Conservation (phyloP, 1,284 basidiomycete species). For the Earliella scabrosa region DNA sequence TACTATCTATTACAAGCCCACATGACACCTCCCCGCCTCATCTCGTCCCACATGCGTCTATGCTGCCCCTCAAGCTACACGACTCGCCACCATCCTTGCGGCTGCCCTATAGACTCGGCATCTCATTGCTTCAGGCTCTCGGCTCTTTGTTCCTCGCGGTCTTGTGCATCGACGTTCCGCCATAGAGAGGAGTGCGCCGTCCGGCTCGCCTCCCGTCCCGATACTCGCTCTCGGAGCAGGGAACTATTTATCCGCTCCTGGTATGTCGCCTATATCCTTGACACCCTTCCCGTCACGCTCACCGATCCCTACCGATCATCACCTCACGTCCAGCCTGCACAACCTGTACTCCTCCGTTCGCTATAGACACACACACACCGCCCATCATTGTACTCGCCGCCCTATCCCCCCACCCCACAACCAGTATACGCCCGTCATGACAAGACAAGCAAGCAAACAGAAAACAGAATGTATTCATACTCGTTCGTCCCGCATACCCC, state of each 20-base stretch:
- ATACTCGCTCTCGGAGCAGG: background rate
- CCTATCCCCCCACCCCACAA: background rate
- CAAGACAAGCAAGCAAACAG: conserved; percentile 13
- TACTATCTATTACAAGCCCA: conserved; percentile 70
- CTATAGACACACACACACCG: background rate
- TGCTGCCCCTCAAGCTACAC: background rate
- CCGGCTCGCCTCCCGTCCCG: background rate
- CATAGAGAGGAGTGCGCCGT: conserved; percentile 4
- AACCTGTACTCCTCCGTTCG: background rate
- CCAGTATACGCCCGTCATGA: background rate
- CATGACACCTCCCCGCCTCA: conserved; percentile 30
- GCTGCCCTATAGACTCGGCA: conserved; percentile 8
- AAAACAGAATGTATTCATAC: conserved; percentile 12
- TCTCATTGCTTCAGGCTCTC: background rate
- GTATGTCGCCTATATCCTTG: background rate
- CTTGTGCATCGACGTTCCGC: background rate
- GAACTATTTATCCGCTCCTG: conserved; percentile 1
- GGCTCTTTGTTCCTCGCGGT: background rate
- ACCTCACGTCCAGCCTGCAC: background rate
- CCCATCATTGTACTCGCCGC: background rate
- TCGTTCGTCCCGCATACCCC: conserved; percentile 11
- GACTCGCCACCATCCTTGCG: background rate
- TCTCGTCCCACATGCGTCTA: background rate
- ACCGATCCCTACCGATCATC: background rate
- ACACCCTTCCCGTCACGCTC: too few species aligned